Evolutionary conservation across 2,329 filamentous ascomycete genomes (phyloP), one percentile per base, ranked within the genome.

Genomic region (Fusarium citri): DNA sequence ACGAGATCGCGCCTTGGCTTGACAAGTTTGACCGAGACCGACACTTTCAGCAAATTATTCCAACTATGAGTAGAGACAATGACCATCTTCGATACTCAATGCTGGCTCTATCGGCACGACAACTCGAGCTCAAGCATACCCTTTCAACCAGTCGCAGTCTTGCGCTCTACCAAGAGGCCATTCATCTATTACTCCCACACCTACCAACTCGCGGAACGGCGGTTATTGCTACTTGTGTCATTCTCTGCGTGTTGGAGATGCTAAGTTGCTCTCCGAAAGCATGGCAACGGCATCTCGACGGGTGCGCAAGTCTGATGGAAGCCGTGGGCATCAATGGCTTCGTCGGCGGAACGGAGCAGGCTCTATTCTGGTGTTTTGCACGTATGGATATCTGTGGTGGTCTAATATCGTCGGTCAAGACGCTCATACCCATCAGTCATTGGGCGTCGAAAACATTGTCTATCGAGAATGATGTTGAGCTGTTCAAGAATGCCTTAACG

Each of bases 191-290:
- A 1, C 78, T 83, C 5, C 84, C 84, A 0, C 73, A 85, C 14
- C 77, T 88, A 0, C 80, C 84, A 14, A 81, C 82, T 5, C 82
- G 82, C 3, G 82, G 81, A 51, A 83, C 83, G 0, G 81, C 83
- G 10, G 83, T 87, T 10, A 83, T 88, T 16, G 84, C 85, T 0
- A 83, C 85, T 0, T 87, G 83, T 55, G 85, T 87, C 4, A 79
- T 88, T 6, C 79, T 87, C 0, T 87, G 85, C 58, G 86, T 86
- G 11, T 71, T 88, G 5, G 86, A 88, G 61, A 87, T 87, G 85
- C 79, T 85, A 71, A 84, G 80, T 41, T 84, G 82, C 60, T 72
- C 79, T 6, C 83, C 83, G 5, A 81, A 86, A 59, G 81, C 83
- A 40, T 86, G 85, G 84, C 80, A 81, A 25, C 82, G 82, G 2